phyloP scores from a whole-genome alignment of 805 yeast genomes.

The Myxozyma monticola region DNA sequence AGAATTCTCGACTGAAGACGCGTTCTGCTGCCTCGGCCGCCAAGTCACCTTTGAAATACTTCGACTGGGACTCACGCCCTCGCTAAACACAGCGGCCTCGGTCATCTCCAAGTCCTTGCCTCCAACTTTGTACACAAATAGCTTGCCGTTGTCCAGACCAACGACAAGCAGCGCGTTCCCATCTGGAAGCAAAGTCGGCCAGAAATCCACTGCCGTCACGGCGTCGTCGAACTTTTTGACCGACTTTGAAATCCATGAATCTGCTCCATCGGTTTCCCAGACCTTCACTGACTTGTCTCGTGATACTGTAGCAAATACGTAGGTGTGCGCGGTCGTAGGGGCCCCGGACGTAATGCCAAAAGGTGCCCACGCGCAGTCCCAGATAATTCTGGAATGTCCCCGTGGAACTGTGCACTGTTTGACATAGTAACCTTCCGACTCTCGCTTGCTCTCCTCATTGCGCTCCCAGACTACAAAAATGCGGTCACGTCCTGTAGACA shows the following conservation, averaged over 20 bases:
- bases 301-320: conserved; percentile 47
- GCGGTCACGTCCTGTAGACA: conserved; percentile 88
- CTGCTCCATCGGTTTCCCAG: conserved; percentile 52
- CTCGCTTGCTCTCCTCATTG: conserved; percentile 18
- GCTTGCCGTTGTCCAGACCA: conserved; percentile 71
- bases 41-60: conserved; percentile 64
- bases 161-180: conserved; percentile 49
- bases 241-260: conserved; percentile 42
- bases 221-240: conserved; percentile 19
- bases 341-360: neutral
- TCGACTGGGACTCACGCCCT: conserved; percentile 55
- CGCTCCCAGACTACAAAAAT: conserved; percentile 74
- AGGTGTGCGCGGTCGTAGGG: conserved; percentile 16
- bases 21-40: conserved; percentile 41
- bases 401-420: conserved; percentile 51
- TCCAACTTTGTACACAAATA: conserved; percentile 47
- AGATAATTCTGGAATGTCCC: conserved; percentile 88
- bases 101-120: conserved; percentile 31
- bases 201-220: conserved; percentile 29
- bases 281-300: conserved; percentile 78
- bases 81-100: conserved; percentile 42
- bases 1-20: neutral
- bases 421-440: conserved; percentile 44
- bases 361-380: conserved; percentile 93
- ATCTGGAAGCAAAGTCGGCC: conserved; percentile 18